A percentile compares a stretch with the other conserved stretches of the same genome.
These are phyloP conservation scores for Hermanozyma aechmeae DNA, from an alignment of 805 yeast species.

Conservation along the genomic window DNA sequence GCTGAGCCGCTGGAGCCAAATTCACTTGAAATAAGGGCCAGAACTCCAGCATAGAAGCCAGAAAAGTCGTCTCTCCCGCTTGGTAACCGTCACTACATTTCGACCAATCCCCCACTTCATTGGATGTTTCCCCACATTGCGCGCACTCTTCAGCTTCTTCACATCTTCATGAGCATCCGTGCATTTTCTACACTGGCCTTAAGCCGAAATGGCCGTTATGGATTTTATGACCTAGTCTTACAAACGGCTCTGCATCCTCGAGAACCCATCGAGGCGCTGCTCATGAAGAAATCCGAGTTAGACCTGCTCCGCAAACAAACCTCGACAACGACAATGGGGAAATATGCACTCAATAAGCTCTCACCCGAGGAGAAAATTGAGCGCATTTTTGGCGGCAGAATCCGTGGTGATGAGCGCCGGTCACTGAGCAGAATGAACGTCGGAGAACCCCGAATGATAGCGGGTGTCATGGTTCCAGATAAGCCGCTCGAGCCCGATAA, in stretches of 20 bases:
- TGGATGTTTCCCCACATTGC: no score
- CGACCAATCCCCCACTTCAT: no score
- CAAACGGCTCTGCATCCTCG: conserved; percentile 23
- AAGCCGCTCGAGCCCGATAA: conserved; percentile 87
- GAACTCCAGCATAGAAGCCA: no score
- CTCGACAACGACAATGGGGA: conserved; percentile 21
- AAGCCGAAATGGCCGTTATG: no score
- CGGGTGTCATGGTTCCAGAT: conserved; percentile 73
- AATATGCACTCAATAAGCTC: conserved; percentile 16
- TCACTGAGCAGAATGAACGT: conserved; percentile 26
- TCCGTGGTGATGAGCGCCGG: conserved; percentile 41
- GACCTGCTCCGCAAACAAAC: conserved; percentile 11
- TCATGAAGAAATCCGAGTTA: conserved; percentile 15
- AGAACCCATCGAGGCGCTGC: conserved; percentile 22
- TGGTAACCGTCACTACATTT: no score
- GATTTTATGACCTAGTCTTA: conserved; percentile 28
- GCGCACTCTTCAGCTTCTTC: no score
- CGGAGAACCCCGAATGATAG: conserved; percentile 28
- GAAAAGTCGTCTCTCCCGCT: no score
- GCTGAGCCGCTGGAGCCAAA: no score
- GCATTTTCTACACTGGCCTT: no score
- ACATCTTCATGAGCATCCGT: no score
- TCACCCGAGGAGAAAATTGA: conserved; percentile 40
- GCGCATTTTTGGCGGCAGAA: conserved; percentile 46
- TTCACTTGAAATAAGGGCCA: no score